Conservation (phyloP, 441 rosid species). For the Adansonia rubrostipa region DNA sequence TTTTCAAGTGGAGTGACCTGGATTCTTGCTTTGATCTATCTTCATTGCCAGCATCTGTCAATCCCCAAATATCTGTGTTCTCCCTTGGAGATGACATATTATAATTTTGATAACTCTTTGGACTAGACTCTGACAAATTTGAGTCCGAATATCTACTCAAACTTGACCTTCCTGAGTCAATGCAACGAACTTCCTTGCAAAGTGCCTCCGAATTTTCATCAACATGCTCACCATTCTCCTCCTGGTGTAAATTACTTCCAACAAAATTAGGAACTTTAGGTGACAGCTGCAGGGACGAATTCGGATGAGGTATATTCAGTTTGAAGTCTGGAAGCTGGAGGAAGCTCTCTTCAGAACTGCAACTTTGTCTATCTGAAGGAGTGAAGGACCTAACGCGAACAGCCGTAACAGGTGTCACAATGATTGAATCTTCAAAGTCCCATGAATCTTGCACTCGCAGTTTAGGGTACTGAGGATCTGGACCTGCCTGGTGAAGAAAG, state of each 20-base stretch:
- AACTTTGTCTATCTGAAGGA: constrained; percentile 61
- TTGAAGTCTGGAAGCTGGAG: constrained; percentile 59
- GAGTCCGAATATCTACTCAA: constrained; percentile 36
- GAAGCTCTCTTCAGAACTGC: constrained; percentile 62
- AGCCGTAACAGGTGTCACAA: constrained; percentile 40
- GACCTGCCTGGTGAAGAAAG: constrained; percentile 52
- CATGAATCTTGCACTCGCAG: constrained; percentile 73
- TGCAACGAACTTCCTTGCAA: constrained; percentile 68
- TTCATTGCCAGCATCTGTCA: constrained; percentile 44
- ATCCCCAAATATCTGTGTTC: constrained; percentile 36
- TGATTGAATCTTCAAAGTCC: constrained; percentile 54
- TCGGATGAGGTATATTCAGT: constrained; percentile 44
- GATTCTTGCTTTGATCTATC: constrained; percentile 44
- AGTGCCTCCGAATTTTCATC: constrained; percentile 51
- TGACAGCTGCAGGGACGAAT: constrained; percentile 46
- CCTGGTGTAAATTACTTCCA: constrained; percentile 37
- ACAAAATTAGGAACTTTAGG: constrained; percentile 38
- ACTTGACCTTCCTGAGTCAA: constrained; percentile 51
- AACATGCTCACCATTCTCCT: constrained; percentile 47
- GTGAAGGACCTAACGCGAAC: constrained; percentile 45
- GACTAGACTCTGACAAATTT: constrained; percentile 35
- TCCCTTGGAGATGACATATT: constrained; percentile 41
- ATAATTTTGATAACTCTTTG: constrained; percentile 35
- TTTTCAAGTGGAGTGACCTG: constrained; percentile 33
- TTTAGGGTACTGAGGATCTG: constrained; percentile 69